Evolutionary conservation across 2,329 filamentous ascomycete genomes (phyloP).

Genomic region (Clarireedia paspali): DNA sequence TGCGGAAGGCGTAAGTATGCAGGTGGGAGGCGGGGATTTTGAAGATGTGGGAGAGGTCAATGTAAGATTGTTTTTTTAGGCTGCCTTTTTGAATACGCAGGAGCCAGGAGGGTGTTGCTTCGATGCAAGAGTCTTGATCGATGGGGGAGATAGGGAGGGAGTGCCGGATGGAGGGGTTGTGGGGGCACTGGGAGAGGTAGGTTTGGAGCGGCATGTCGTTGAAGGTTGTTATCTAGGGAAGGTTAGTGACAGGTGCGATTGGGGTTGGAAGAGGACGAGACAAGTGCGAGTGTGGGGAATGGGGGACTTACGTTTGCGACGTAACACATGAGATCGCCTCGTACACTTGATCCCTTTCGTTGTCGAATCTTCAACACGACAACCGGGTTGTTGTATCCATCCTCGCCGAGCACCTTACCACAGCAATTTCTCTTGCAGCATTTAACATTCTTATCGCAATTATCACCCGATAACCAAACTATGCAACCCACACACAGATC

Average conservation of each 20-base stretch:
- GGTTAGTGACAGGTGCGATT: no score
- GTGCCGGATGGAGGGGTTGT: not conserved
- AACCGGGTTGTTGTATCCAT: constrained; percentile 15
- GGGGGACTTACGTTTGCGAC: constrained; percentile 11
- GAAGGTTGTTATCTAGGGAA: constrained; percentile 14
- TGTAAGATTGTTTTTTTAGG: constrained; percentile 16
- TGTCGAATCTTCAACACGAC: constrained; percentile 13
- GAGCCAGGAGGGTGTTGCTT: constrained; percentile 3
- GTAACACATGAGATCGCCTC: constrained; percentile 16
- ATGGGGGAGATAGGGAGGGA: constrained; percentile 13
- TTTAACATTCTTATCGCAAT: not conserved
- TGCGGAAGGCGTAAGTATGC: constrained; percentile 1
- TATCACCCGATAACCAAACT: constrained; percentile 13
- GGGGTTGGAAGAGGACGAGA: not conserved
- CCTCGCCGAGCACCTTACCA: constrained; percentile 9
- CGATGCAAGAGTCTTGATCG: not conserved
- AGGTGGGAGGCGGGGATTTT: constrained; percentile 5
- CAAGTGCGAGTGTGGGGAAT: no score
- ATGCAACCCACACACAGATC: constrained; percentile 18
- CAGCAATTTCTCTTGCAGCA: constrained; percentile 11
- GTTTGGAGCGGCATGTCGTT: constrained; percentile 6
- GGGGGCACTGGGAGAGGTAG: constrained; percentile 7
- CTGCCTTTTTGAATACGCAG: constrained; percentile 12
- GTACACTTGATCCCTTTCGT: constrained; percentile 6
- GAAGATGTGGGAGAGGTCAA: constrained; percentile 14